phyloP scores from a whole-genome alignment of 139 green algal species.

The Yamagishiella unicocca region DNA sequence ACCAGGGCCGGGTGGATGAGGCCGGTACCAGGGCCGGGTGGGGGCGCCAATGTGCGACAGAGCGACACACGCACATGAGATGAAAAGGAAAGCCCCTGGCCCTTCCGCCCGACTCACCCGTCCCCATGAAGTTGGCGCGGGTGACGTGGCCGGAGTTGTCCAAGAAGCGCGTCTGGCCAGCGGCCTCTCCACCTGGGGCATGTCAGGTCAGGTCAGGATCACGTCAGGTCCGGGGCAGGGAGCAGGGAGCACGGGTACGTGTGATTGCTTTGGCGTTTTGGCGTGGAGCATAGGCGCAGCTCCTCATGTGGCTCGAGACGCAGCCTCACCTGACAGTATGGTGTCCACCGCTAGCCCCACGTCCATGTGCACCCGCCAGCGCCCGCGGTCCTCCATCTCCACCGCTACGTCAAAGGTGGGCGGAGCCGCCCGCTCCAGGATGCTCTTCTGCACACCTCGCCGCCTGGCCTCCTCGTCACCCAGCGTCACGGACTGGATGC shows the following conservation, averaged over 20 bases:
- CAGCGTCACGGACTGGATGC: constrained; percentile 70
- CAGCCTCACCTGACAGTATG: constrained; percentile 57
- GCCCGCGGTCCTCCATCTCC: constrained; percentile 89
- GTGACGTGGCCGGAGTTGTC: background rate
- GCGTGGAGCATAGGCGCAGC: no score
- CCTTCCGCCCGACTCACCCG: background rate
- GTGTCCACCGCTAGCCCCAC: constrained; percentile 55
- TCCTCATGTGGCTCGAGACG: no score
- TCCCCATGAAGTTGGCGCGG: constrained; percentile 1
- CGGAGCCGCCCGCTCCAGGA: constrained; percentile 88
- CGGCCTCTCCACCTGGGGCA: constrained; percentile 8
- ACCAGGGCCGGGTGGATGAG: background rate
- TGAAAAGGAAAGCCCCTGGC: no score
- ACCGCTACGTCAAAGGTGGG: constrained; percentile 92
- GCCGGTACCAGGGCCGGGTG: no score
- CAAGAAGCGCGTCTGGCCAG: constrained; percentile 12
- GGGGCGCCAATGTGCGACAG: no score
- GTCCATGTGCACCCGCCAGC: constrained; percentile 62
- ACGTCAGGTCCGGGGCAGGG: no score
- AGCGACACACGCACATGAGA: no score
- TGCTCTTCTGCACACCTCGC: constrained; percentile 89
- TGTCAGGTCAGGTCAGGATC: no score
- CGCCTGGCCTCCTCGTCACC: constrained; percentile 90
- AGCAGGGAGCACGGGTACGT: no score
- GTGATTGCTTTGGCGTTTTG: no score